A percentile compares a stretch with the other conserved stretches of the same genome.
phyloP scores from a whole-genome alignment of 2,329 filamentous ascomycete species.

The Mycosphaerella sp. region DNA sequence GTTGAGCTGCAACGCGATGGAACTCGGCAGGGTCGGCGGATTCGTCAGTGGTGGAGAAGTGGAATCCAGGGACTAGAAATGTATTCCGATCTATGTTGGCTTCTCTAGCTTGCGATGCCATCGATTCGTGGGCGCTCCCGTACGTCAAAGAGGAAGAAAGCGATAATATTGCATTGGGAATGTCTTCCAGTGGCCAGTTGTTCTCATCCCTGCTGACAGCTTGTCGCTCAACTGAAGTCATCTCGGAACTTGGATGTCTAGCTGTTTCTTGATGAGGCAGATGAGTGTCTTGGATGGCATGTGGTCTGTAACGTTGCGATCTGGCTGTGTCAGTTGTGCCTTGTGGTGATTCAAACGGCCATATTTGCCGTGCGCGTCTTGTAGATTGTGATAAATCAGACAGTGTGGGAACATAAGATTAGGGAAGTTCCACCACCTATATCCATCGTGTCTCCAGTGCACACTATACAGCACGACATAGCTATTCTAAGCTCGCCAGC shows the following conservation, averaged over 20 bases:
- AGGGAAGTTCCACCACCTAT: background rate
- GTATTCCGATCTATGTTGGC: background rate
- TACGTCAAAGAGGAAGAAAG: constrained; percentile 15
- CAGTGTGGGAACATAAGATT: background rate
- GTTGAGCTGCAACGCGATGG: constrained; percentile 22
- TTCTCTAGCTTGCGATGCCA: constrained; percentile 8
- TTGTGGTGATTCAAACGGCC: background rate
- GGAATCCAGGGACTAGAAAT: constrained; percentile 19
- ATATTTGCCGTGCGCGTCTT: background rate
- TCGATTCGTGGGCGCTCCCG: constrained; percentile 9
- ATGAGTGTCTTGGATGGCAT: constrained; percentile 8
- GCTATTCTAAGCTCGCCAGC: constrained; percentile 4
- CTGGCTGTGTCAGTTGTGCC: background rate
- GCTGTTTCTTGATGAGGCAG: constrained; percentile 2
- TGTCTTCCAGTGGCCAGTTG: constrained; percentile 11
- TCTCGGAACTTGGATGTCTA: constrained; percentile 7
- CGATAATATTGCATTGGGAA: constrained; percentile 11
- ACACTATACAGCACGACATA: constrained; percentile 2
- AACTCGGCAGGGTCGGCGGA: constrained; percentile 21
- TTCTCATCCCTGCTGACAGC: constrained; percentile 16
- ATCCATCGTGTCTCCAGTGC: background rate
- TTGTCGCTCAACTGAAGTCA: constrained; percentile 16
- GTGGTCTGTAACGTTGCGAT: background rate
- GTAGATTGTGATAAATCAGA: no score
- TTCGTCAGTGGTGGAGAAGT: constrained; percentile 22